Conservation (phyloP, 2,329 filamentous ascomycete genomes). For the Xylaria sp. region DNA sequence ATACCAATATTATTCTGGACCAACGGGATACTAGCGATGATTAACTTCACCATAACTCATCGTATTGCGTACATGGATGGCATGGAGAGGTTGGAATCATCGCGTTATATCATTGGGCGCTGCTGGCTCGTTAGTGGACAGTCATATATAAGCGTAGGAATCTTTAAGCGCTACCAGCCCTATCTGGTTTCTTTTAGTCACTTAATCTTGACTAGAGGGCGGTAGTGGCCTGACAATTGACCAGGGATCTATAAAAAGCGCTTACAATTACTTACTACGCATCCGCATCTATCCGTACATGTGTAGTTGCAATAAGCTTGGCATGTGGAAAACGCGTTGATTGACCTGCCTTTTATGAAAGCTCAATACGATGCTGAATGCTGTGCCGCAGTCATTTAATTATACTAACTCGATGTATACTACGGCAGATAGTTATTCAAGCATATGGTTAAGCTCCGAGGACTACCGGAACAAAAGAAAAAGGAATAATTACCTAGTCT, state of each 20-base stretch:
- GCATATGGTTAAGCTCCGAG: background rate
- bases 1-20: background rate
- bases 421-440: background rate
- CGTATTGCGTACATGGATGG: background rate
- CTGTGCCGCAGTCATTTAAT: background rate
- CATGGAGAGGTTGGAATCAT: background rate
- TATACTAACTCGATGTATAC: background rate
- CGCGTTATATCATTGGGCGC: background rate
- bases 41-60: background rate
- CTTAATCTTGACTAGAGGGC: background rate
- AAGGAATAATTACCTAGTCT: background rate
- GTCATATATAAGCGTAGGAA: background rate
- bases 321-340: background rate
- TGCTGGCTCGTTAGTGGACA: background rate
- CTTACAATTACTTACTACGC: constrained; percentile 1
- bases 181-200: background rate
- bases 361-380: background rate
- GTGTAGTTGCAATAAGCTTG: background rate
- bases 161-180: background rate
- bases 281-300: background rate
- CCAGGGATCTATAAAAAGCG: constrained; percentile 2
- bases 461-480: background rate
- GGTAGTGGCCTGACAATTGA: background rate
- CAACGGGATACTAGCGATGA: background rate
- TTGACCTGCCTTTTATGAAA: constrained; percentile 6